A percentile compares a stretch with the other conserved stretches of the same genome.
These are phyloP conservation scores for Kurtzmaniella quercitrusa DNA, from an alignment of 1,139 yeast species.

Conservation along the genomic window DNA sequence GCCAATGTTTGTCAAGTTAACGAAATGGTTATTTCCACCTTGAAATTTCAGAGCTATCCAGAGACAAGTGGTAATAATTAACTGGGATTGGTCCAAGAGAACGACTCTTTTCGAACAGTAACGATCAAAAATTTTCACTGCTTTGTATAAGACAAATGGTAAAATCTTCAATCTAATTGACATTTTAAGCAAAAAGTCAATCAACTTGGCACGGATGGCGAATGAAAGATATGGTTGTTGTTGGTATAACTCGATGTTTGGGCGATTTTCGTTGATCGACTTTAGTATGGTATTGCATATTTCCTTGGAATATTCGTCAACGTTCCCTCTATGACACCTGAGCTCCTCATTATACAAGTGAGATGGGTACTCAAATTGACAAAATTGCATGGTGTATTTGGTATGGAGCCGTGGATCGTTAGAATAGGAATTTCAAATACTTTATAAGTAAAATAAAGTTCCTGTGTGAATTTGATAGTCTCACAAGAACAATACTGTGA, in stretches of 20 bases:
- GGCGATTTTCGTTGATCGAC: conserved; percentile 28
- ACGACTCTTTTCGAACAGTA: conserved; percentile 64
- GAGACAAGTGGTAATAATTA: conserved; percentile 61
- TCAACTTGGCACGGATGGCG: conserved; percentile 43
- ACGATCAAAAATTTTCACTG: conserved; percentile 58
- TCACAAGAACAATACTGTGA: neutral
- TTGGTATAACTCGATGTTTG: conserved; percentile 50
- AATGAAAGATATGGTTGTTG: conserved; percentile 65
- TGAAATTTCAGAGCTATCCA: conserved; percentile 63
- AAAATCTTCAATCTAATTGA: conserved; percentile 55
- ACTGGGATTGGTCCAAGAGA: conserved; percentile 56
- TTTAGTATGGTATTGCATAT: conserved; percentile 39
- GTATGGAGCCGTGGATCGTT: neutral
- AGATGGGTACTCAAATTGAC: conserved; percentile 43
- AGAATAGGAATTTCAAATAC: neutral
- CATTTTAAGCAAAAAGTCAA: conserved; percentile 57
- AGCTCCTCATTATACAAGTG: conserved; percentile 49
- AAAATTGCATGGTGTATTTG: conserved; percentile 12
- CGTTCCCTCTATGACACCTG: conserved; percentile 37
- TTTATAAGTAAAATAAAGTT: neutral
- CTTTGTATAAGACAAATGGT: conserved; percentile 55
- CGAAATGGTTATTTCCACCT: conserved; percentile 70
- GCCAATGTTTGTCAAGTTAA: conserved; percentile 39
- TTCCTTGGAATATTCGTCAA: conserved; percentile 53
- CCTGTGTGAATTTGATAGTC: neutral